These are phyloP conservation scores for Calocera viscosa DNA, from an alignment of 768 basidiomycete species.

Conservation along the genomic window DNA sequence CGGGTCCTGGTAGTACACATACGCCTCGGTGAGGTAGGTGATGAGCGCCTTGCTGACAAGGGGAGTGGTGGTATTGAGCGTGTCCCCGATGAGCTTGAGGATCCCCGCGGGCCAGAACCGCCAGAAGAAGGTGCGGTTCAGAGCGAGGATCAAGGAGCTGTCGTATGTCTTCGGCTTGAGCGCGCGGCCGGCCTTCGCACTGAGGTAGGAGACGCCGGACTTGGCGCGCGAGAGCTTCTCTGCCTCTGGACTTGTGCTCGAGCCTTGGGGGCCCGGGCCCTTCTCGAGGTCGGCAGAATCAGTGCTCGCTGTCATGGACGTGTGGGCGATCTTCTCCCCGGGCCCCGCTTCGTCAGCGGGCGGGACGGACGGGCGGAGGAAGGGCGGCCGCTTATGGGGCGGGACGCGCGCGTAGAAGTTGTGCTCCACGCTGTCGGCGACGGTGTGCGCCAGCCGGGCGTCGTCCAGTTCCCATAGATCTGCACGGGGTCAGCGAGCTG, in stretches of 20 bases:
- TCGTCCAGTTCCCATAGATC: constrained; percentile 45
- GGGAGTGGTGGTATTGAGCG: constrained; percentile 42
- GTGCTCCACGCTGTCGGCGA: constrained; percentile 35
- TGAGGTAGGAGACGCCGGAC: not conserved
- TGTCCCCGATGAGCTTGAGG: constrained; percentile 38
- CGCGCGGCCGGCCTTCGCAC: constrained; percentile 1
- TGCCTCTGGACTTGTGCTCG: constrained; percentile 10
- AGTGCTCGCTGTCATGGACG: not conserved
- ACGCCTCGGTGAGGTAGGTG: constrained; percentile 45
- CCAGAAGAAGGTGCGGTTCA: constrained; percentile 36
- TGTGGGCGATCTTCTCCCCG: not conserved
- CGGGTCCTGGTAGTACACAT: constrained; percentile 30
- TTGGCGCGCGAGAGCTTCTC: not conserved
- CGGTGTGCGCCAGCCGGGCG: constrained; percentile 27
- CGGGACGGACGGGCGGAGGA: not conserved
- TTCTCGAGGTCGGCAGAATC: constrained; percentile 17
- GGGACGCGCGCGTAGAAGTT: constrained; percentile 42
- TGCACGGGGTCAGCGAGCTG: constrained; percentile 18
- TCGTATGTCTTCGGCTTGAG: constrained; percentile 30
- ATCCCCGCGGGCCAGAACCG: constrained; percentile 39
- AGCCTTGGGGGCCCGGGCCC: too few species aligned
- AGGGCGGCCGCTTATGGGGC: constrained; percentile 33
- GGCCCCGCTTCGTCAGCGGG: not conserved
- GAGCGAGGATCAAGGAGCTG: constrained; percentile 38
- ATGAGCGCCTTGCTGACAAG: constrained; percentile 47